Conservation (phyloP, 192 early-diverging fungal species). For the Entomortierella parvispora region DNA sequence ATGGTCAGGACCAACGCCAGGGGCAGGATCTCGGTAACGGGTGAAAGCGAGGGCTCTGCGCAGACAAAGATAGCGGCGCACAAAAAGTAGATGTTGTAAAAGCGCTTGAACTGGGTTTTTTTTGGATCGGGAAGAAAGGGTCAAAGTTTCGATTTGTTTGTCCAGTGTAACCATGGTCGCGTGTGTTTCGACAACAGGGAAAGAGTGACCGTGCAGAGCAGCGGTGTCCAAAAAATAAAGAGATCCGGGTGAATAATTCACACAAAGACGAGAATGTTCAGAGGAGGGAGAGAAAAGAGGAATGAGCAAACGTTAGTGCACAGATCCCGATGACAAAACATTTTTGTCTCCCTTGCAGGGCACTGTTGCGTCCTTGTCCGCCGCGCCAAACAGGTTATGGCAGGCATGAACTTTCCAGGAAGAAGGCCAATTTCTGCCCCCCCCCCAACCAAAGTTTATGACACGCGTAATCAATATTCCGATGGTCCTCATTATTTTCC, state of each 20-base stretch:
- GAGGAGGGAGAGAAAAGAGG: neutral
- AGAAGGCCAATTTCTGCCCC: no score
- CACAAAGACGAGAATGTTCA: neutral
- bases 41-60: constrained; percentile 45
- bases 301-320: neutral
- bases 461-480: no score
- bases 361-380: no score
- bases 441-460: no score
- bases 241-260: neutral
- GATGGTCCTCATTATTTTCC: no score
- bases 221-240: neutral
- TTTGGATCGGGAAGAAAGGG: no score
- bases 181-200: no score
- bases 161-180: no score
- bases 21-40: constrained; percentile 54
- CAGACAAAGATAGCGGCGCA: constrained; percentile 48
- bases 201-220: no score
- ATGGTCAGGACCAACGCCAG: constrained; percentile 83
- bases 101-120: constrained; percentile 36
- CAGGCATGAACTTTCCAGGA: neutral
- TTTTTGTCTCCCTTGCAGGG: no score
- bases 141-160: no score
- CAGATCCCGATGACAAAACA: no score
- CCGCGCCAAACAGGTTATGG: neutral
- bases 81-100: constrained; percentile 50